These are phyloP conservation scores for Ensete ventricosum DNA, from an alignment of 176 grass and related monocot species.

Conservation along the genomic window DNA sequence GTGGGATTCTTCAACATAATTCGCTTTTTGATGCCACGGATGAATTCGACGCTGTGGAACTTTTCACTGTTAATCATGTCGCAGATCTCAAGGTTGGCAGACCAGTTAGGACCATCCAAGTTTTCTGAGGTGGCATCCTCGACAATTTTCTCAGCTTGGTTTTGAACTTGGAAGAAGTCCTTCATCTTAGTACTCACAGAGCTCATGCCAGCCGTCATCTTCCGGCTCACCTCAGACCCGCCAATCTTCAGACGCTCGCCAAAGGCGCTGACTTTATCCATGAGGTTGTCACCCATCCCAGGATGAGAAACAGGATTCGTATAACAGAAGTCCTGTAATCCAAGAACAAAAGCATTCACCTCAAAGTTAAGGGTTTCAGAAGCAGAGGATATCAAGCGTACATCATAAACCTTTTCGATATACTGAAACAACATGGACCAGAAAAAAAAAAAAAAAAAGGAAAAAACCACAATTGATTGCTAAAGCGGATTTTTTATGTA, in stretches of 20 bases:
- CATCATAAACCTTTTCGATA: too few species aligned
- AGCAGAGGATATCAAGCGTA: too few species aligned
- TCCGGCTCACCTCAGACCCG: constrained; percentile 61
- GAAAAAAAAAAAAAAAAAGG: too few species aligned
- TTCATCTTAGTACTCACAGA: constrained; percentile 96
- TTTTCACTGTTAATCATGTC: constrained; percentile 68
- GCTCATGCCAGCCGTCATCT: constrained; percentile 74
- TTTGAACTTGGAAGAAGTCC: constrained; percentile 80
- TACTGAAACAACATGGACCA: too few species aligned
- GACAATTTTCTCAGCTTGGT: constrained; percentile 63
- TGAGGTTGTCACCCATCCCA: constrained; percentile 70
- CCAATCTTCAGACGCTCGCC: constrained; percentile 83
- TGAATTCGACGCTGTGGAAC: constrained; percentile 60
- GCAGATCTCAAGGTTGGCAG: constrained; percentile 74
- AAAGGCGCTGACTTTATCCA: constrained; percentile 75
- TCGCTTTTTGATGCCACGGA: constrained; percentile 78
- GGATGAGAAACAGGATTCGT: not conserved
- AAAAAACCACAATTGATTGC: too few species aligned
- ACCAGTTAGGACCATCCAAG: constrained; percentile 68
- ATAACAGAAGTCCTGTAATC: too few species aligned
- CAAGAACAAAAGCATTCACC: too few species aligned
- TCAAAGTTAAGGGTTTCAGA: too few species aligned
- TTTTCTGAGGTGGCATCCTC: constrained; percentile 75
- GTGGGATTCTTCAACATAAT: constrained; percentile 79
- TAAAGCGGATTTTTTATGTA: too few species aligned